Evolutionary conservation across 73 alveolate genomes (phyloP).

Genomic region (Symbiodinium natans): DNA sequence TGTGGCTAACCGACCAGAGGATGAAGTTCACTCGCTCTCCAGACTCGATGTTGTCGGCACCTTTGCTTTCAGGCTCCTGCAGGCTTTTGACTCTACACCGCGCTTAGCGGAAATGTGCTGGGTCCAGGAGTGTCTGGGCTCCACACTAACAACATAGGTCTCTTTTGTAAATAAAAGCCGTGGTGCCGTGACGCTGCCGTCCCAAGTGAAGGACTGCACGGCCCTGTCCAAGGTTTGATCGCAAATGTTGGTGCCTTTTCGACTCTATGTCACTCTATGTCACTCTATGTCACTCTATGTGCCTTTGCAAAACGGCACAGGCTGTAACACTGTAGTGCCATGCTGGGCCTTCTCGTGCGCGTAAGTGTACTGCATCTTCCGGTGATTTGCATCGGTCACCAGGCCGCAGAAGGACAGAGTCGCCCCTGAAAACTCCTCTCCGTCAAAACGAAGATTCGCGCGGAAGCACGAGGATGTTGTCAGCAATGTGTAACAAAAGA

Average conservation of each 20-base stretch:
- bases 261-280: not conserved
- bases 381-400: constrained; percentile 81
- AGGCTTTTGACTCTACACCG: too few species aligned
- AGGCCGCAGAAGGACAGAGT: constrained; percentile 84
- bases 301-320: too few species aligned
- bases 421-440: constrained; percentile 68
- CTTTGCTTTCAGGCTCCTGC: too few species aligned
- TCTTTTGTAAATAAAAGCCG: too few species aligned
- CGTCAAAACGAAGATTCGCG: not conserved
- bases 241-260: not conserved
- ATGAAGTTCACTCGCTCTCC: constrained; percentile 92
- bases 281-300: not conserved
- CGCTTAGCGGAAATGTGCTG: too few species aligned
- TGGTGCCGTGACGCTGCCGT: constrained; percentile 6
- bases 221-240: not conserved
- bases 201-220: constrained; percentile 88
- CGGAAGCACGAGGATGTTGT: not conserved
- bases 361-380: constrained; percentile 89
- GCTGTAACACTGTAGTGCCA: too few species aligned
- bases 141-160: too few species aligned
- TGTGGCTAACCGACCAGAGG: constrained; percentile 69
- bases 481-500: not conserved
- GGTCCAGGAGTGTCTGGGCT: too few species aligned
- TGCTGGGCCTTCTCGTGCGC: constrained; percentile 79
- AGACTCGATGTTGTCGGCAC: constrained; percentile 87